Base-by-base conservation (phyloP, 2,329 filamentous ascomycete species). In the Xylariaceae sp. region DNA sequence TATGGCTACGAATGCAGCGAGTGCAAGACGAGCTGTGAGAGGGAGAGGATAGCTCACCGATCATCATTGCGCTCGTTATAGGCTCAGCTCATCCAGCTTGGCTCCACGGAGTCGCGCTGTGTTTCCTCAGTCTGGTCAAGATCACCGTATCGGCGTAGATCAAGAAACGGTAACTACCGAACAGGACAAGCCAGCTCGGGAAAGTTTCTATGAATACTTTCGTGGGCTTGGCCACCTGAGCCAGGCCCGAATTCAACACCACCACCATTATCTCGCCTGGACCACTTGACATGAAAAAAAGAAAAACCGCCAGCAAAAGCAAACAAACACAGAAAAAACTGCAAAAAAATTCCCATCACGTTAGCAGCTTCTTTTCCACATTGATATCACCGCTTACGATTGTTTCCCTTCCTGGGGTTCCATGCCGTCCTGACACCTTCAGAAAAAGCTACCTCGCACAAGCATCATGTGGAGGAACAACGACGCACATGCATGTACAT, bases 21-120 rank as follows among this genome's bases (percentile, higher is more conserved):
- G 11, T 84, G 82, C 73, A 78, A 76, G 62, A 75, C 69, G 10
- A 65, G 69, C 2, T 80, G 80, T 67, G 80, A 83, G 66, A 61
- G 70, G 9, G 75, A 76, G 64, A 72, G 78, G 53, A 35, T 51
- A 35, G 6, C 49, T 5, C 10, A 51, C 30, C 49, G 49, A 35
- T 6, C 5, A 35, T 51, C 49, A 6, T 50, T 34, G n/a, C 23
- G 8, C 13, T 11, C 23, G n/a, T 15, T 9, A 9, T 45, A n/a
- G n/a, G 42, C 47, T 49, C 23, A 7, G 17, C 17, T 23, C 15
- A 52, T n/a, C 11, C 49, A 53, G 56, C 39, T 23, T 47, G 53
- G 35, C 42, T 45, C 39, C 7, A 49, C 47, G 47, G 17, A 49
- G 9, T 49, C 17, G 47, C 47, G 47, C 47, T 23, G 47, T 8